Conservation (phyloP, 768 basidiomycete genomes). For the Tremella mesenterica region DNA sequence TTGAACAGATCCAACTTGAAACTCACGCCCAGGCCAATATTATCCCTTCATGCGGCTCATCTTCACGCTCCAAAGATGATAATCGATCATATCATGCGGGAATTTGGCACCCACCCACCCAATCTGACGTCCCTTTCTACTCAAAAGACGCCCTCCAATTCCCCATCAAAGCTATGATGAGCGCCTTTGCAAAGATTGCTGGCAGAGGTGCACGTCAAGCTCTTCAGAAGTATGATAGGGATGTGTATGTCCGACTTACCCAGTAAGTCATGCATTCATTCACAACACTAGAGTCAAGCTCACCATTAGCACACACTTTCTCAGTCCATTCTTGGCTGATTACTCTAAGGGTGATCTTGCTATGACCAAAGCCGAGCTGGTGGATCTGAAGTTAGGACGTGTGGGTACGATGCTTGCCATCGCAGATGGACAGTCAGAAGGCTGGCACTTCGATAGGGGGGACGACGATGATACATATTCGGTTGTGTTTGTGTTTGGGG, state of each 20-base stretch:
- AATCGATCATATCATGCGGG: not conserved
- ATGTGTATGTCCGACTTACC: not conserved
- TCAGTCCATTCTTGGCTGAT: not conserved
- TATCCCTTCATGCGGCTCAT: not conserved
- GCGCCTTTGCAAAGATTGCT: not conserved
- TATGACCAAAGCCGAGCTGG: not conserved
- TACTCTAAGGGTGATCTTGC: not conserved
- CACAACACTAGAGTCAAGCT: not conserved
- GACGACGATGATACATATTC: not conserved
- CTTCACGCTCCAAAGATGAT: not conserved
- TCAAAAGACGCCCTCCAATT: not conserved
- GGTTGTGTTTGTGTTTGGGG: not conserved
- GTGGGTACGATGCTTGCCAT: not conserved
- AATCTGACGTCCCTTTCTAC: not conserved
- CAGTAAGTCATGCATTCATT: not conserved
- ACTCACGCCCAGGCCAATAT: not conserved
- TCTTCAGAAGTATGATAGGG: not conserved
- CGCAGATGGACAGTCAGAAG: not conserved
- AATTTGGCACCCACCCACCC: not conserved
- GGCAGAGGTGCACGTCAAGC: not conserved
- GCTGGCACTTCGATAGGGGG: not conserved
- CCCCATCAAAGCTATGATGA: not conserved
- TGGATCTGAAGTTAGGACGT: not conserved
- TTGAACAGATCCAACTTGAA: not conserved
- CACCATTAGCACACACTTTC: not conserved